phyloP scores from a whole-genome alignment of 495 filamentous ascomycete species.

The Penicillium pulvis region DNA sequence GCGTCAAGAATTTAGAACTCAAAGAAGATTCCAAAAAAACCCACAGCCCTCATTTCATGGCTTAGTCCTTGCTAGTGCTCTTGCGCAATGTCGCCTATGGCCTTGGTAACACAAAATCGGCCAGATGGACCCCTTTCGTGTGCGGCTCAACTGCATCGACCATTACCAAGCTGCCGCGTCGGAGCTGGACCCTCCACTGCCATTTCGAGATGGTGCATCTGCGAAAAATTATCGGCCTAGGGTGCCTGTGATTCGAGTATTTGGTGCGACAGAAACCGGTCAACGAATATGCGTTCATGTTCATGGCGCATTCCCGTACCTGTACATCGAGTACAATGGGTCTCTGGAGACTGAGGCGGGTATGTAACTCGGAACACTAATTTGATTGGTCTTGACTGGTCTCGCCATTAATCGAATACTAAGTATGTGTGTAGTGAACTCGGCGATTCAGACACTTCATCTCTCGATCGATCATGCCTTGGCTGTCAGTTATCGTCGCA shows the following conservation, averaged over 20 bases:
- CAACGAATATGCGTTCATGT: conserved; percentile 97
- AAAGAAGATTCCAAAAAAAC: conserved; percentile 5
- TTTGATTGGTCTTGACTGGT: background rate
- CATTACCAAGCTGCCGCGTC: conserved; percentile 81
- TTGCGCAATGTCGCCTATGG: conserved; percentile 34
- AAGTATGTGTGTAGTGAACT: conserved; percentile 52
- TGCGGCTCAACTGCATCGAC: conserved; percentile 94
- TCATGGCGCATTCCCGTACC: conserved; percentile 92
- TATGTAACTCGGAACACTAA: conserved; percentile 34
- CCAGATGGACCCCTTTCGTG: conserved; percentile 69
- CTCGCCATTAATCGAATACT: background rate
- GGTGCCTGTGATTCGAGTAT: conserved; percentile 87
- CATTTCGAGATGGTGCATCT: conserved; percentile 53
- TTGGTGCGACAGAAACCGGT: conserved; percentile 91
- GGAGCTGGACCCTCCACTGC: conserved; percentile 78
- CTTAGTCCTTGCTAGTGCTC: conserved; percentile 3
- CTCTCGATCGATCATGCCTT: conserved; percentile 84
- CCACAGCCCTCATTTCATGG: conserved; percentile 7
- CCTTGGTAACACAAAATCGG: conserved; percentile 21
- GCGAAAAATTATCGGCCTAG: conserved; percentile 59
- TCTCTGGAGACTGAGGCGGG: conserved; percentile 65
- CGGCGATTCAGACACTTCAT: conserved; percentile 72
- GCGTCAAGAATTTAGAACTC: conserved; percentile 9
- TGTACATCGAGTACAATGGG: conserved; percentile 86
- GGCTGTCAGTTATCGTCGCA: conserved; percentile 76